Evolutionary conservation across 2,329 filamentous ascomycete species (phyloP), one percentile per base, ranked within the genome.

Genomic region (Rutstroemia sydowiana): DNA sequence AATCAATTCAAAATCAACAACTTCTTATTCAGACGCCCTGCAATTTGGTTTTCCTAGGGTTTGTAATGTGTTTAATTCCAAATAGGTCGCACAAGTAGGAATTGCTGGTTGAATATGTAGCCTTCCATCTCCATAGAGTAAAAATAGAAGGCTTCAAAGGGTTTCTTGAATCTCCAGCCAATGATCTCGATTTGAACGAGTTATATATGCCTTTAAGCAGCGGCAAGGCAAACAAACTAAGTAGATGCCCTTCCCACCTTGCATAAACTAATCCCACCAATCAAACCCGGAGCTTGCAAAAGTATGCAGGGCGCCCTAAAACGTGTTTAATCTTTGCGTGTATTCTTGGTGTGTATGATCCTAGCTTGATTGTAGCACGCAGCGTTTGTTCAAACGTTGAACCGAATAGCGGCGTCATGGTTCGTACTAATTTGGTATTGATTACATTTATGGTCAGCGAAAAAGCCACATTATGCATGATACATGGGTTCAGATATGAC

Each of bases 171-270:
- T 43, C n/a, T 23, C 23, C 21, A n/a, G 5, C 13, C 41, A 43
- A 43, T 43, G 4, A 6, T 8, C 8, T 14, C 20, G 21, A 28
- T 26, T 11, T 31, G 10, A 10, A 31, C 16, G 16, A 20, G 23
- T 26, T 10, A 18, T 11, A 18, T 14, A 30, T 31, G 13, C 14
- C 11, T 20, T 45, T 26, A 45, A 45, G 30, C 42, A 32, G 42
- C 42, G 42, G 18, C 42, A 31, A 45, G 42, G 42, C 42, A 32
- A 45, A 30, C 26, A 45, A 32, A 45, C 26, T 42, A 42, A 42
- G 21, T 14, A 20, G 26, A 6, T 11, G 21, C 13, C 20, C 10
- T 10, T 8, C 30, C 20, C 11, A 6, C 42, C 42, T 45, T 45
- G 8, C 42, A 45, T 30, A 16, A 32, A 20, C n/a, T 18, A 30